Conservation (phyloP, 2,329 filamentous ascomycete genomes). For the Apiospora sp. region DNA sequence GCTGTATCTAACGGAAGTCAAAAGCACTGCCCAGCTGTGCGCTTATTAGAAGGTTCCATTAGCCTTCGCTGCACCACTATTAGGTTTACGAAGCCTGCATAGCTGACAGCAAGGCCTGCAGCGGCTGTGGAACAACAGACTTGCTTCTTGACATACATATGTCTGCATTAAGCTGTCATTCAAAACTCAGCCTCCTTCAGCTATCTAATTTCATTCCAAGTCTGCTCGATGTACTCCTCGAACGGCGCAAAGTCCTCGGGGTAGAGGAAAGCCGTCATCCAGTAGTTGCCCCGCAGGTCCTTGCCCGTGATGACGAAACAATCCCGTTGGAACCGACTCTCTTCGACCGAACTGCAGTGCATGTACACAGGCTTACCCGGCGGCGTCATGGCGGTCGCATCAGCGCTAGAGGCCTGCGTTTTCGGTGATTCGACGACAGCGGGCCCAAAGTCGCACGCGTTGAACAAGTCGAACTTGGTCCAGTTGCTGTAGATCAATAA, state of each 20-base stretch:
- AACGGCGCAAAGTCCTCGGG: slow-evolving; percentile 28
- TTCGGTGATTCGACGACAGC: not conserved
- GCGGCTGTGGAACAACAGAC: not conserved
- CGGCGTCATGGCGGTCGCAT: not conserved
- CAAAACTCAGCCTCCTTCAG: not conserved
- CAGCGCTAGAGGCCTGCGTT: not conserved
- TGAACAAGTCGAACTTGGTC: not conserved
- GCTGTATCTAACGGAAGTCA: not conserved
- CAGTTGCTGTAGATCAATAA: not conserved
- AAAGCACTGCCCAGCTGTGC: not conserved
- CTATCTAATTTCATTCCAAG: slow-evolving; percentile 23
- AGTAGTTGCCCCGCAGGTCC: slow-evolving; percentile 29
- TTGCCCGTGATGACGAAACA: slow-evolving; percentile 29
- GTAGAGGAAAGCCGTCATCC: slow-evolving; percentile 28
- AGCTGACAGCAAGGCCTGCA: not conserved
- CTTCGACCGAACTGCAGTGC: slow-evolving; percentile 27
- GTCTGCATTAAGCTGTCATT: not conserved
- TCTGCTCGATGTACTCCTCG: slow-evolving; percentile 27
- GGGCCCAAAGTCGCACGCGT: slow-evolving; percentile 25
- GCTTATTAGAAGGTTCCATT: not conserved
- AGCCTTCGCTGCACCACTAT: no score
- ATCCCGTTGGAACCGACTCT: slow-evolving; percentile 27
- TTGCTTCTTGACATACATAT: not conserved
- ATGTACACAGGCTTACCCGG: slow-evolving; percentile 27
- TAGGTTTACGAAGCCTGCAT: not conserved